phyloP scores from a whole-genome alignment of 305 asterid species.

The Ajuga reptans region DNA sequence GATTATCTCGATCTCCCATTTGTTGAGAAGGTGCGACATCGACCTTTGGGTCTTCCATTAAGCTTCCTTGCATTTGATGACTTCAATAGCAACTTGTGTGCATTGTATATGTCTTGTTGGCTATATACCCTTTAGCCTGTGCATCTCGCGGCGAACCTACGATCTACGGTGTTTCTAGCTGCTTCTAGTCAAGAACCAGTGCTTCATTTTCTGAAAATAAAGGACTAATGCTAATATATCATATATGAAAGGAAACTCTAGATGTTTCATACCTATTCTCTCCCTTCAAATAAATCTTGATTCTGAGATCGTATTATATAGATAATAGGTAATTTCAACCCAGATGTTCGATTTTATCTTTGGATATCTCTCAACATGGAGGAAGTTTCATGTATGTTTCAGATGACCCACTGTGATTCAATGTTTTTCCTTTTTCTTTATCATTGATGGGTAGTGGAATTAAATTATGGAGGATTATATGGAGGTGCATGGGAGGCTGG shows the following conservation, averaged over 20 bases:
- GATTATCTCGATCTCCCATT: slow-evolving; percentile 93
- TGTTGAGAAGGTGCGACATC: slow-evolving; percentile 70
- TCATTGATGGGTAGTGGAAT: not conserved
- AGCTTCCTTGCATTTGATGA: slow-evolving; percentile 9
- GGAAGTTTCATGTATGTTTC: not conserved
- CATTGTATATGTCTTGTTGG: not conserved
- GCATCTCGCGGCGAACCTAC: not conserved
- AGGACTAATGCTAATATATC: not conserved
- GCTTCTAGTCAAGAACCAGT: not conserved
- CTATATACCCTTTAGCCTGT: not conserved
- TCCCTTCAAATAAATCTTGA: not conserved
- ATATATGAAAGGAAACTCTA: not conserved
- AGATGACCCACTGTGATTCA: not conserved
- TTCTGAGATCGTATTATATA: not conserved
- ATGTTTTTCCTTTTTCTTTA: not conserved
- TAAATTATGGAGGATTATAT: not conserved
- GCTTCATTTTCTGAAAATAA: not conserved
- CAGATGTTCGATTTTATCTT: not conserved
- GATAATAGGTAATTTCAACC: not conserved
- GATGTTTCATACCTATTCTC: not conserved
- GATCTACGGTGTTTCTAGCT: slow-evolving; percentile 5
- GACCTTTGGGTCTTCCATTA: slow-evolving; percentile 5
- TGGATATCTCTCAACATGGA: not conserved
- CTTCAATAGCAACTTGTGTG: not conserved
- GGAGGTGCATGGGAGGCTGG: not conserved